phyloP scores from a whole-genome alignment of 768 basidiomycete genomes.

The Leccinum sublutescens region DNA sequence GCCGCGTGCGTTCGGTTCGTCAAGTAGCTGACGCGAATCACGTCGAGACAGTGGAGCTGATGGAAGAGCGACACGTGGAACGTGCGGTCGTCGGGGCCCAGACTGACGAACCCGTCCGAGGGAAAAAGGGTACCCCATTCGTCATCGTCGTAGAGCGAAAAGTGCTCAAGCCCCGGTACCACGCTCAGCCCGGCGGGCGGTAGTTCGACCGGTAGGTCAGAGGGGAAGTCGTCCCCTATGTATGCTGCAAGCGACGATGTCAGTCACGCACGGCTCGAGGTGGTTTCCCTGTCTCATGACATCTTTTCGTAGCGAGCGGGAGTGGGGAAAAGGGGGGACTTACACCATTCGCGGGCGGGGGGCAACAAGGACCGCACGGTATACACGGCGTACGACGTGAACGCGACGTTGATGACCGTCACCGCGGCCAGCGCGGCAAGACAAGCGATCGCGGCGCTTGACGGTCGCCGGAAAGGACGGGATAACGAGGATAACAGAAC shows the following conservation, averaged over 20 bases:
- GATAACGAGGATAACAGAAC: neutral
- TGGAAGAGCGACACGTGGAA: slow-evolving; percentile 44
- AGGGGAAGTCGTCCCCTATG: slow-evolving; percentile 31
- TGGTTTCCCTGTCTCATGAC: neutral
- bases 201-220: slow-evolving; percentile 32
- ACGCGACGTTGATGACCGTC: slow-evolving; percentile 23
- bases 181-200: slow-evolving; percentile 31
- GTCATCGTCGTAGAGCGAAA: slow-evolving; percentile 33
- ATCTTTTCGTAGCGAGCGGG: neutral
- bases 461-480: neutral
- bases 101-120: slow-evolving; percentile 34
- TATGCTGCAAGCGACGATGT: slow-evolving; percentile 19
- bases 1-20: slow-evolving; percentile 21
- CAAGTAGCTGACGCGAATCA: slow-evolving; percentile 33
- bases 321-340: neutral
- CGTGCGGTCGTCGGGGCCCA: slow-evolving; percentile 34
- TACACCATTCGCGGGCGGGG: slow-evolving; percentile 24
- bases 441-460: slow-evolving; percentile 7
- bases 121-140: slow-evolving; percentile 37
- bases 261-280: neutral
- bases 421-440: slow-evolving; percentile 21
- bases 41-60: slow-evolving; percentile 47
- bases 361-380: slow-evolving; percentile 15
- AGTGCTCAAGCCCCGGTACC: slow-evolving; percentile 24
- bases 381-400: slow-evolving; percentile 19